Evolutionary conservation across 106 monocot genomes (phyloP).

Genomic region (Allium fistulosum): DNA sequence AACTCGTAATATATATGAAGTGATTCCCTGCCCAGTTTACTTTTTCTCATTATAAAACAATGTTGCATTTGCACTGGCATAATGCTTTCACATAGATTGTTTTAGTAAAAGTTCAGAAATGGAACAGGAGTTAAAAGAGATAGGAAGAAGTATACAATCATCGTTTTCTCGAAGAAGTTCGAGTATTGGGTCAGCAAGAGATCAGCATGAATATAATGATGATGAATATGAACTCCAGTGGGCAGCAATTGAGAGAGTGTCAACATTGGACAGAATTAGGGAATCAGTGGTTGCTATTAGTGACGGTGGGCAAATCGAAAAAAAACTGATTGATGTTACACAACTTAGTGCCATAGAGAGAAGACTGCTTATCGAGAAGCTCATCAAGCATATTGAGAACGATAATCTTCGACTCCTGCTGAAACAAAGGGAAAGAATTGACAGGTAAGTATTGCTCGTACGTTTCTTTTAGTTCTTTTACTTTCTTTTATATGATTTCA

Average conservation of each 20-base stretch:
- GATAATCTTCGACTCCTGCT: slow-evolving; percentile 57
- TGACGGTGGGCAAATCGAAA: neutral
- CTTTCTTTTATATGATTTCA: too few relatives aligned
- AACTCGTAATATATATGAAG: too few relatives aligned
- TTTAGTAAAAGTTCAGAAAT: too few relatives aligned
- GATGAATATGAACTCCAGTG: slow-evolving; percentile 46
- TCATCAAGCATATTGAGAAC: slow-evolving; percentile 55
- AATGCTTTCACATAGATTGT: too few relatives aligned
- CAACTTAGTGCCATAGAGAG: slow-evolving; percentile 32
- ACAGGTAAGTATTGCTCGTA: slow-evolving; percentile 23
- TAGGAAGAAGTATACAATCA: slow-evolving; percentile 28
- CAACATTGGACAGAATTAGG: slow-evolving; percentile 17
- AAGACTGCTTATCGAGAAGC: slow-evolving; percentile 39
- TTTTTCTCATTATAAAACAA: too few relatives aligned
- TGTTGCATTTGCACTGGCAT: too few relatives aligned
- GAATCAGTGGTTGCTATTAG: slow-evolving; percentile 14
- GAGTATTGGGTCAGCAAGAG: slow-evolving; percentile 1
- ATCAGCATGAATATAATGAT: slow-evolving; percentile 1
- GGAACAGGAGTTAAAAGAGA: slow-evolving; percentile 20
- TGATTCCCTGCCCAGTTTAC: too few relatives aligned
- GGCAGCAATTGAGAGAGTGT: slow-evolving; percentile 50
- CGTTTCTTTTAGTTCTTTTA: too few relatives aligned
- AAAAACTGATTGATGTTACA: slow-evolving; percentile 25
- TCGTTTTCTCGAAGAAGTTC: slow-evolving; percentile 24
- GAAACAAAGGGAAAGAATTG: slow-evolving; percentile 66